A percentile compares a stretch with the other conserved stretches of the same genome.
These are phyloP conservation scores for Xanthoconium purpureum DNA, from an alignment of 768 basidiomycete genomes.

Conservation along the genomic window DNA sequence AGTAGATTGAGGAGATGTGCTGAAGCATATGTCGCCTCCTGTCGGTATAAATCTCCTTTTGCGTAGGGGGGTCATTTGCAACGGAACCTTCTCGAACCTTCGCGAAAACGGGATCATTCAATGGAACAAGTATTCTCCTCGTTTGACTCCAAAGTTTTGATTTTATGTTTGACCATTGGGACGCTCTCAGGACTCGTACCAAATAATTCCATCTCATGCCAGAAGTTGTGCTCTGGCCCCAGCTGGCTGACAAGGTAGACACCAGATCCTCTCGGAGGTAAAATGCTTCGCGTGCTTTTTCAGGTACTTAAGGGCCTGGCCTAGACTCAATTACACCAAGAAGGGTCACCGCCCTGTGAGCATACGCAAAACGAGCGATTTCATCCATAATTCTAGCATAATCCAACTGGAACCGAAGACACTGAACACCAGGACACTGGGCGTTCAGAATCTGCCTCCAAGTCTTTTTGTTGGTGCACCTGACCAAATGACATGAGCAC, in stretches of 20 bases:
- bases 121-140: too few species aligned
- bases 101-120: not conserved
- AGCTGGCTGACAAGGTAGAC: not conserved
- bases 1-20: too few species aligned
- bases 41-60: slow-evolving; percentile 12
- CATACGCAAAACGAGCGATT: not conserved
- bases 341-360: not conserved
- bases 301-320: not conserved
- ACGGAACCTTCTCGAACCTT: slow-evolving; percentile 35
- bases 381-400: not conserved
- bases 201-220: too few species aligned
- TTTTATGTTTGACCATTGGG: too few species aligned
- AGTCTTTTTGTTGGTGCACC: not conserved
- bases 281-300: too few species aligned
- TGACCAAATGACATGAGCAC: not conserved
- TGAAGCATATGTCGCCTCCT: not conserved
- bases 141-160: too few species aligned
- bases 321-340: not conserved
- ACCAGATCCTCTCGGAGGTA: not conserved
- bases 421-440: not conserved
- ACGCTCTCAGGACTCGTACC: too few species aligned
- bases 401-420: too few species aligned
- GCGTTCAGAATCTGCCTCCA: not conserved
- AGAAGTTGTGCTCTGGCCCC: too few species aligned
- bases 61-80: not conserved